phyloP scores from a whole-genome alignment of 306 rosid genomes.

The Neltuma alba region DNA sequence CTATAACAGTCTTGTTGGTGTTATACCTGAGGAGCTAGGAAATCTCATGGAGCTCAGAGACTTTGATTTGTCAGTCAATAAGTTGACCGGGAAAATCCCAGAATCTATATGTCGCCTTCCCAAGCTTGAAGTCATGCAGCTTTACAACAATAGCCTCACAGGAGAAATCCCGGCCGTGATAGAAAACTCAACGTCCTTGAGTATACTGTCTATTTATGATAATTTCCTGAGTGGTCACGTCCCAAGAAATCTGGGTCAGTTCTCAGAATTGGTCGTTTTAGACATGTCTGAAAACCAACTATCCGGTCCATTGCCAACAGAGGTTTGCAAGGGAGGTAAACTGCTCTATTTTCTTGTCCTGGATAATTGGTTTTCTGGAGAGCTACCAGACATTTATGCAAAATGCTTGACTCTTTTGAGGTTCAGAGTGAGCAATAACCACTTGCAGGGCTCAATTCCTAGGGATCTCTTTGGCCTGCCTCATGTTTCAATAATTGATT shows the following conservation, averaged over 20 bases:
- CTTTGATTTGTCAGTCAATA: conserved; percentile 70
- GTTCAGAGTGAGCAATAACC: conserved; percentile 60
- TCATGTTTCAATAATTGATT: conserved; percentile 59
- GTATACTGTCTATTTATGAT: conserved; percentile 59
- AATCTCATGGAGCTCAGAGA: conserved; percentile 57
- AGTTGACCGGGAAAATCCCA: conserved; percentile 56
- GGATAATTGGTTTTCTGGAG: conserved; percentile 56
- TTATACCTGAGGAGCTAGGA: conserved; percentile 61
- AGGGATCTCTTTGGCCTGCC: conserved; percentile 53
- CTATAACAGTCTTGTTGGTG: conserved; percentile 53
- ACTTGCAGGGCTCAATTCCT: conserved; percentile 56
- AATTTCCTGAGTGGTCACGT: conserved; percentile 54
- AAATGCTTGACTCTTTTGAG: conserved; percentile 55
- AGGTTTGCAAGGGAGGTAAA: conserved; percentile 56
- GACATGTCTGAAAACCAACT: conserved; percentile 70
- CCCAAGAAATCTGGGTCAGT: conserved; percentile 54
- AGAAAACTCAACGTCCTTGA: conserved; percentile 54
- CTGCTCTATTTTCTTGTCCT: conserved; percentile 56
- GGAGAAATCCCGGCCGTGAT: conserved; percentile 59
- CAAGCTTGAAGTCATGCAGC: conserved; percentile 61
- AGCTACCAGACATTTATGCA: conserved; percentile 49
- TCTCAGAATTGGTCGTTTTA: conserved; percentile 47
- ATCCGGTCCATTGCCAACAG: conserved; percentile 62
- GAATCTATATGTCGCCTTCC: conserved; percentile 64
- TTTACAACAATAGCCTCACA: conserved; percentile 64